Conservation (phyloP, 2,329 filamentous ascomycete species). For the Fusarium mundagurra region DNA sequence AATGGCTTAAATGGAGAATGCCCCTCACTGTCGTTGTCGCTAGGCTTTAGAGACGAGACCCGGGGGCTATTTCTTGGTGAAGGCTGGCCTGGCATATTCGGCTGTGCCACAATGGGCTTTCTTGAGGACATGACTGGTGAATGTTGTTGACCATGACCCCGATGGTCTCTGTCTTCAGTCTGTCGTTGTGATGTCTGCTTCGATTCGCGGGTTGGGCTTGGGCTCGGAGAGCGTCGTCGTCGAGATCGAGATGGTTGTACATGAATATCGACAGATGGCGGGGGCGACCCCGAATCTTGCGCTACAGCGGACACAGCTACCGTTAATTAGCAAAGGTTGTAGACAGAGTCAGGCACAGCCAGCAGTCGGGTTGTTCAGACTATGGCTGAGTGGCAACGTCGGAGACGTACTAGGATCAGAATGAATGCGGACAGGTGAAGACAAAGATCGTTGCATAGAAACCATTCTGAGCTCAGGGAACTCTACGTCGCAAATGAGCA, state of each 20-base stretch:
- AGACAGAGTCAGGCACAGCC: constrained; percentile 15
- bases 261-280: constrained; percentile 63
- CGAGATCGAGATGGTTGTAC: constrained; percentile 60
- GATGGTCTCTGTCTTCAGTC: constrained; percentile 55
- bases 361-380: neutral
- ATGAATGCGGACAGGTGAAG: constrained; percentile 68
- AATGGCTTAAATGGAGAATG: constrained; percentile 60
- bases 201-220: constrained; percentile 57
- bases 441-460: constrained; percentile 70
- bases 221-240: constrained; percentile 65
- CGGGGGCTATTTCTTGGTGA: constrained; percentile 43
- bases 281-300: constrained; percentile 61
- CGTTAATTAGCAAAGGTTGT: constrained; percentile 44
- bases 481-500: constrained; percentile 46
- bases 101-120: constrained; percentile 62
- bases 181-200: constrained; percentile 56
- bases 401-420: constrained; percentile 68
- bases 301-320: constrained; percentile 47
- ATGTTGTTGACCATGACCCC: constrained; percentile 50
- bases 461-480: constrained; percentile 63
- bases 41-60: constrained; percentile 43
- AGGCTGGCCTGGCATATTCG: constrained; percentile 45
- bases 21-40: constrained; percentile 52
- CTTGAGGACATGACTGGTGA: constrained; percentile 52
- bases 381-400: constrained; percentile 19